Evolutionary conservation across 306 rosid genomes (phyloP).

Genomic region (Rosa multiflora): DNA sequence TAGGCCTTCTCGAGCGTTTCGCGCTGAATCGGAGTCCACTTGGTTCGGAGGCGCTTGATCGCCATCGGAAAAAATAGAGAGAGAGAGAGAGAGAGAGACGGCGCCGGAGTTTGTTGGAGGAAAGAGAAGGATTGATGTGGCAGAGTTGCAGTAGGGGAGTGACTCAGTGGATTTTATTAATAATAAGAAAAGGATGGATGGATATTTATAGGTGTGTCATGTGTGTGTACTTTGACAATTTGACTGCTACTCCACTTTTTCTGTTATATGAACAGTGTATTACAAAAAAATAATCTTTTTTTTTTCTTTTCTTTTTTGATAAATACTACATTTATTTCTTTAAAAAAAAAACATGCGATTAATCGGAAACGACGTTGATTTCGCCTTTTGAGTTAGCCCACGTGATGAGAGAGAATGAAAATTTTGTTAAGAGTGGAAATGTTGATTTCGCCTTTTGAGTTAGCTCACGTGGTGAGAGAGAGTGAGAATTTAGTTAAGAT

Average conservation of each 20-base stretch:
- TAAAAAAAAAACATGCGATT: no score
- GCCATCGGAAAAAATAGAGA: background rate
- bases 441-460: no score
- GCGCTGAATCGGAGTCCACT: slow-evolving; percentile 11
- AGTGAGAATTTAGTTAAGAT: no score
- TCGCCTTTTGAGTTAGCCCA: no score
- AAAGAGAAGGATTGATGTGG: background rate
- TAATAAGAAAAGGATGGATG: background rate
- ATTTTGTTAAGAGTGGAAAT: no score
- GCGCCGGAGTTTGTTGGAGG: background rate
- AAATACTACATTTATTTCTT: background rate
- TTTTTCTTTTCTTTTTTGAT: background rate
- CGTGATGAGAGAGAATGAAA: no score
- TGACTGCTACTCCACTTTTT: background rate
- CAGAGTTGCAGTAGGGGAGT: slow-evolving; percentile 6
- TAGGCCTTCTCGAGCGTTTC: slow-evolving; percentile 1
- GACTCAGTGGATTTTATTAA: background rate
- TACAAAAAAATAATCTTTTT: no score
- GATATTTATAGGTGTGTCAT: background rate
- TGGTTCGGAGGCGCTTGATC: slow-evolving; percentile 5
- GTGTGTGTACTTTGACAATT: background rate
- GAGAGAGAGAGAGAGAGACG: background rate
- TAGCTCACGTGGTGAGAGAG: no score
- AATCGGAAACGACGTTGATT: no score
- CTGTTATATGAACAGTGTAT: background rate